Evolutionary conservation across 768 basidiomycete genomes (phyloP), one percentile per base, ranked within the genome.

Genomic region (Pulveroboletus sp.): DNA sequence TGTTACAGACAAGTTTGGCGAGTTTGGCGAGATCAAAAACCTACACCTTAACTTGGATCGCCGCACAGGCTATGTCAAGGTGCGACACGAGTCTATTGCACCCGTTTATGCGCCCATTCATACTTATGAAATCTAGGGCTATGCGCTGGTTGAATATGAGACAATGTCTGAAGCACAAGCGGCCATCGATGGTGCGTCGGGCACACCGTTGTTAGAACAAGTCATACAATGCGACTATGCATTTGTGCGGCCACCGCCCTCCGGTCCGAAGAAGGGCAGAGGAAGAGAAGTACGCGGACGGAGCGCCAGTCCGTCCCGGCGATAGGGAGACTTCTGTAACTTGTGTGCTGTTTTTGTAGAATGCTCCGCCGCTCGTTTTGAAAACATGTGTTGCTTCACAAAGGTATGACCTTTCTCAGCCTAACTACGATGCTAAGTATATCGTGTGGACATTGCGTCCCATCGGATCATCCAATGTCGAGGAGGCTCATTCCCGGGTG

Each of bases 11-110:
- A 91, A 93, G 64, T 99, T 99, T 68, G 86, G 85, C 31, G 96
- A 98, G 57, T 98, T 81, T 61, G 96, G 96, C 46, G 93, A 96
- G 68, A 93, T 99, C 55, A 95, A 96, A 77, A 98, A 98, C 71
- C 73, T 97, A 42, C 94, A 97, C 68, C 80, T 99, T 63, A 97
- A 97, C 67, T 76, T 99, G 48, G 96, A 99, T 73, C 82, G 96
- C 45, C 79, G 95, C 57, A 98, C 96, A 5, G 96, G 96, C 65
- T 99, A 96, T 71, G 95, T 98, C 63, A 99, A 98, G 84, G 95
- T 92, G 54, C 37, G 79, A 34, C 14, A 23, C 22, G 6, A 14
- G 20, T 39, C 22, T 43, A 16, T n/a, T 12, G 26, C 19, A 32
- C 5, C 17, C 32, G 10, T 6, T n/a, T 20, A 23, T 35, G n/a